Base-by-base conservation (phyloP, 352 stramenopile species). In the Pythium guiyangense region DNA sequence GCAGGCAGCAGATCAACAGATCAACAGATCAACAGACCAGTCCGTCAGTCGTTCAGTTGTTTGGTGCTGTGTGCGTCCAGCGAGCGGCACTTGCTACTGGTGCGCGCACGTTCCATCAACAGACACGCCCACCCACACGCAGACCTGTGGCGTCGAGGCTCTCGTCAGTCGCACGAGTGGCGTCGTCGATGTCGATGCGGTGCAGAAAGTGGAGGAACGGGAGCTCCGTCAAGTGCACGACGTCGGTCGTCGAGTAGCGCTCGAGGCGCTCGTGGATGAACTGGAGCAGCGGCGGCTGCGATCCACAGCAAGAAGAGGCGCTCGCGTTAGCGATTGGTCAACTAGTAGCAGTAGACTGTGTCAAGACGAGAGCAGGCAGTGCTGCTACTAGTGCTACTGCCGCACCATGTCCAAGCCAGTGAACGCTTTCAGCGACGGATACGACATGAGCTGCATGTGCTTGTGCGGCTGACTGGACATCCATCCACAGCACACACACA, bases 361-460 rank as follows among this genome's bases (percentile, higher is more conserved):
- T n/a, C n/a, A n/a, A n/a, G 31, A 37, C 10, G 0, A 25, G 46
- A 51, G n/a, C 47, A 25, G 25, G 29, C 25, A 8, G 40, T 20
- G 31, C 49, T 27, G 42, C 14, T 55, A 35, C 29, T 11, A n/a
- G n/a, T 34, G 22, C 52, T 6, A 46, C 10, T 63, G 86, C 6
- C n/a, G 42, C 46, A 54, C 80, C 78, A 86, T 87, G 34, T 83
- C 68, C 9, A 77, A 63, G 4, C 69, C 70, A 6, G 74, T 88
- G 59, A 85, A 85, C 26, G 44, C 55, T 66, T 82, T 76, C 51
- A 91, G 74, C 27, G 79, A 91, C 48, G 75, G 64, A 64, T 88
- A 90, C 59, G 84, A 89, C 57, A 90, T 93, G 49, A 91, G 77
- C 63, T 93, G 84, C 80, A 93, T 90, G 71, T 93, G 84, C 56